Evolutionary conservation across 2,329 filamentous ascomycete species (phyloP), one percentile per base, ranked within the genome.

Genomic region (Ceratocystis lukuohia): DNA sequence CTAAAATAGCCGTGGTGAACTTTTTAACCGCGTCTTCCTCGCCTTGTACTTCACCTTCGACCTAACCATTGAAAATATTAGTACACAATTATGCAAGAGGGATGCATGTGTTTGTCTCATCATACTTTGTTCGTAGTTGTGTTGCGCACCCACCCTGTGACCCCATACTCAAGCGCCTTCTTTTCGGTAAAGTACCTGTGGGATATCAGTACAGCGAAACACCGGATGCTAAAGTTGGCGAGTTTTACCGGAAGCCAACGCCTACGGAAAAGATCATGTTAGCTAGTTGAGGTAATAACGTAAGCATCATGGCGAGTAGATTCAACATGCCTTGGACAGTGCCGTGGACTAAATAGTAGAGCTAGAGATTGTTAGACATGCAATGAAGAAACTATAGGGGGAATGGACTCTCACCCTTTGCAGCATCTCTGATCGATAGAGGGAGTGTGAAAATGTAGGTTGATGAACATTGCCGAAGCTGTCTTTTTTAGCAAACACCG

Each of bases 41-140:
- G 37, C 91, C 92, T 74, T 97, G 93, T 4, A 87, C 91, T 76
- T 96, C 92, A 30, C 93, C 93, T 72, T 90, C 85, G 61, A 97
- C 92, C 90, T 96, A 61, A 30, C 22, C 22, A 28, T 25, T 66
- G 15, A 6, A 50, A 30, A 30, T 64, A 20, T 17, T 33, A 57
- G 53, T 30, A 22, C 22, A 2, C 30, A 12, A 30, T 12, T 15
- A 57, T 30, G 10, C 53, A 22, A 57, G 22, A 44, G 7, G 45
- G n/a, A 5, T 61, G 57, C 15, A 20, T 28, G 20, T 61, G n/a
- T 3, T 30, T 62, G 7, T 12, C n/a, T 10, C 4, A 37, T 70
- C 37, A 53, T 70, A 80, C 84, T 75, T 84, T 84, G 69, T 81
- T 79, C 67, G 82, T 78, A 1, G 76, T 71, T 0, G 81, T 83